Conservation (phyloP, 2,329 filamentous ascomycete genomes). For the Monilinia laxa region DNA sequence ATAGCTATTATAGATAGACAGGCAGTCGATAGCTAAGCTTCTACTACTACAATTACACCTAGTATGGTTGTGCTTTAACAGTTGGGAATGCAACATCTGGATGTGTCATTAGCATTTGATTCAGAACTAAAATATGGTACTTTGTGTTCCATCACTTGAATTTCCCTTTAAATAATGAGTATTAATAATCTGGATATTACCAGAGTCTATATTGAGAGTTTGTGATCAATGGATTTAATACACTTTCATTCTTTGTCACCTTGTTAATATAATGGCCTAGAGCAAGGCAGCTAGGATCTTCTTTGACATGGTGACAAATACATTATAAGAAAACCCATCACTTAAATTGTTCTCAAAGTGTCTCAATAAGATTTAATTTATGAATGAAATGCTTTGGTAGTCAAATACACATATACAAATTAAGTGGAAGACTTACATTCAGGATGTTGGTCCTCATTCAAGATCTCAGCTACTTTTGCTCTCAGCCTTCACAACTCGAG, state of each 20-base stretch:
- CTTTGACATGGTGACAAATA: not conserved
- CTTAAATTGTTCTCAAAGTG: not conserved
- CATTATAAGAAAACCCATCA: not conserved
- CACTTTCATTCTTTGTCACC: not conserved
- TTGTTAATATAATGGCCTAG: not conserved
- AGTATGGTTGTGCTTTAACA: too few relatives aligned
- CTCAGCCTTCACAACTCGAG: not conserved
- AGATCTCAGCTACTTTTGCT: not conserved
- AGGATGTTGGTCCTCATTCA: not conserved
- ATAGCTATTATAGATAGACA: too few relatives aligned
- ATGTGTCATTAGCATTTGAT: too few relatives aligned
- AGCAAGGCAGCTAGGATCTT: not conserved
- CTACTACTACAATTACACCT: too few relatives aligned
- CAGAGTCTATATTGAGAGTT: not conserved
- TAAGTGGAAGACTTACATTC: not conserved
- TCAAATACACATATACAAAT: not conserved
- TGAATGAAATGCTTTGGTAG: not conserved
- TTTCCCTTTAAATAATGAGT: not conserved
- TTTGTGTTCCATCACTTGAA: not conserved
- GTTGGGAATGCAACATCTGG: too few relatives aligned
- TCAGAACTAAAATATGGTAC: not conserved
- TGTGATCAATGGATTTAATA: not conserved
- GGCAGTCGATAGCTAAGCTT: too few relatives aligned
- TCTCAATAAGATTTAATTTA: not conserved
- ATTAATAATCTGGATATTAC: not conserved